Conservation (phyloP, 2,329 filamentous ascomycete genomes). For the Xylariaceae sp. region DNA sequence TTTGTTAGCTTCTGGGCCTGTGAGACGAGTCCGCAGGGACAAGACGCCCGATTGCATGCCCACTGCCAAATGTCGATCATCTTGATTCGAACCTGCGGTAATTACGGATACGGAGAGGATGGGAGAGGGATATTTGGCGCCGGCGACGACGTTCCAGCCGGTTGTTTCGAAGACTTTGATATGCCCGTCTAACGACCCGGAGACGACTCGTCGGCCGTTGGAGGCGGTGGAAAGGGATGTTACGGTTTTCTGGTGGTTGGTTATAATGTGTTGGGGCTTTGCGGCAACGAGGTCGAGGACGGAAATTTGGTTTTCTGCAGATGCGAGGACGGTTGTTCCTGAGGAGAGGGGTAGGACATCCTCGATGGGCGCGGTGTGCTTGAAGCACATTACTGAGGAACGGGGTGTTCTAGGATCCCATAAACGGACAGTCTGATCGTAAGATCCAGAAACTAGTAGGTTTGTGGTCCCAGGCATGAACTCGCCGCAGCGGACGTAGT, state of each 20-base stretch:
- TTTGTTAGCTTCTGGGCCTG: constrained; percentile 72
- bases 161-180: constrained; percentile 95
- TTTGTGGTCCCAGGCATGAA: constrained; percentile 75
- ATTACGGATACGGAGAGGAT: constrained; percentile 82
- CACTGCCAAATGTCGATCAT: constrained; percentile 90
- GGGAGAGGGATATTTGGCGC: constrained; percentile 87
- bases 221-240: constrained; percentile 81
- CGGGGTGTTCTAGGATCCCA: constrained; percentile 82
- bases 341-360: constrained; percentile 81
- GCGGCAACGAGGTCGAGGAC: constrained; percentile 91
- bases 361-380: constrained; percentile 87
- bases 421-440: constrained; percentile 87
- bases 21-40: constrained; percentile 83
- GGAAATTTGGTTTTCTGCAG: constrained; percentile 80
- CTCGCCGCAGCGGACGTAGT: constrained; percentile 84
- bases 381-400: constrained; percentile 80
- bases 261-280: constrained; percentile 79
- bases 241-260: constrained; percentile 97
- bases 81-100: constrained; percentile 59
- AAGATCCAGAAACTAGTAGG: constrained; percentile 83
- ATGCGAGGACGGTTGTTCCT: constrained; percentile 79
- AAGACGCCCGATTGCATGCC: constrained; percentile 94
- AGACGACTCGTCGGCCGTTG: constrained; percentile 74
- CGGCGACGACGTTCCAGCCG: constrained; percentile 94
- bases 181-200: constrained; percentile 88